Conservation (phyloP, 2,329 filamentous ascomycete genomes). For the Acephala macrosclerotiorum region DNA sequence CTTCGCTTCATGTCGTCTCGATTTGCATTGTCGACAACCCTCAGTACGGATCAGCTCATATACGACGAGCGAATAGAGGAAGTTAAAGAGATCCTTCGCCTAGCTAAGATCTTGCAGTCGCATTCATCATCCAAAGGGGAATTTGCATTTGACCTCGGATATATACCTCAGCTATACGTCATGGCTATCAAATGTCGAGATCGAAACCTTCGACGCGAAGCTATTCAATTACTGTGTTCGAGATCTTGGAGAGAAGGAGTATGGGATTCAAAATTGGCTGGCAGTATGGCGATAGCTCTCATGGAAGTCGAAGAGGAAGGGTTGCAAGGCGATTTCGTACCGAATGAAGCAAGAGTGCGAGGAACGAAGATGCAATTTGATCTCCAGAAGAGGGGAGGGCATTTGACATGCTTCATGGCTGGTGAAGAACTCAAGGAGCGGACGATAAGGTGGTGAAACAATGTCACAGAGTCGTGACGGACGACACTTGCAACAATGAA, state of each 20-base stretch:
- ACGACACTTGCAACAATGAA: no score
- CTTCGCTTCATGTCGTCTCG: background rate
- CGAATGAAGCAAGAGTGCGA: background rate
- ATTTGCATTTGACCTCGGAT: background rate
- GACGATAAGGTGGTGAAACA: background rate
- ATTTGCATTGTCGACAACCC: background rate
- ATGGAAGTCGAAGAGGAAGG: background rate
- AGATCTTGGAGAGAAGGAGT: background rate
- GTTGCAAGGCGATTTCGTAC: background rate
- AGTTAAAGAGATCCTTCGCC: background rate
- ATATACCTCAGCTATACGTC: background rate
- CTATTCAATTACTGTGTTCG: background rate
- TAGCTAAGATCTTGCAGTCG: background rate
- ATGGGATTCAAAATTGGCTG: background rate
- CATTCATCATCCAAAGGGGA: background rate
- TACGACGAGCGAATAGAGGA: background rate
- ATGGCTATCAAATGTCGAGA: background rate
- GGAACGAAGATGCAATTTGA: background rate
- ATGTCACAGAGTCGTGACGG: no score
- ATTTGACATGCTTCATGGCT: background rate
- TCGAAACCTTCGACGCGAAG: background rate
- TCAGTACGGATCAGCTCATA: background rate
- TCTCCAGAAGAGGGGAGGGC: background rate
- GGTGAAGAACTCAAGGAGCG: background rate
- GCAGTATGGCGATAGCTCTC: background rate